These are phyloP conservation scores for Yamadazyma scolyti DNA, from an alignment of 805 yeast species.

Conservation along the genomic window DNA sequence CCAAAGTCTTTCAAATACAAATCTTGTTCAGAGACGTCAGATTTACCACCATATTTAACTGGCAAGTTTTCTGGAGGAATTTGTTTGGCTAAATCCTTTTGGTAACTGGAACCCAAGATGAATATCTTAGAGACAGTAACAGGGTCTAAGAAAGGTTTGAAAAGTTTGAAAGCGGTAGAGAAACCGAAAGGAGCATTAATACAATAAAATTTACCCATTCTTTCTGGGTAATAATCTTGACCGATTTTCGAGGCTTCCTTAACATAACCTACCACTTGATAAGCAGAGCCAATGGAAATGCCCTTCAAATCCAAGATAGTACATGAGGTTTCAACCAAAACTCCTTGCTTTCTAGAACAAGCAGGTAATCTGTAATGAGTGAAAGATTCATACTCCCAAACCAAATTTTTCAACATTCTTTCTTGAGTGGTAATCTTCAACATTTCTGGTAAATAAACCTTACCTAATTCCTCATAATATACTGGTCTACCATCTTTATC, in stretches of 20 bases:
- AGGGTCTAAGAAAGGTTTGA: conserved; percentile 94
- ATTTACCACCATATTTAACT: conserved; percentile 80
- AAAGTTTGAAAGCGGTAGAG: conserved; percentile 84
- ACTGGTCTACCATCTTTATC: conserved; percentile 97
- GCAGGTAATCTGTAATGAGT: conserved; percentile 85
- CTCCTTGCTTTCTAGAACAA: conserved; percentile 77
- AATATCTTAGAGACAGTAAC: conserved; percentile 94
- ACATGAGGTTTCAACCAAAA: conserved; percentile 90
- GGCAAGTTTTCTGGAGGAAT: conserved; percentile 94
- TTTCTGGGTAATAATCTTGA: conserved; percentile 96
- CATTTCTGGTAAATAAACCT: conserved; percentile 87
- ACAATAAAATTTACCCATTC: conserved; percentile 96
- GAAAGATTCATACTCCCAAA: conserved; percentile 96
- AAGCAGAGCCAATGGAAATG: conserved; percentile 78
- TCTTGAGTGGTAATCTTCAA: conserved; percentile 91
- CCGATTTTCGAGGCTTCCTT: conserved; percentile 92
- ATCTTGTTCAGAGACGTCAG: conserved; percentile 70
- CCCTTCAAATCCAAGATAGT: conserved; percentile 95
- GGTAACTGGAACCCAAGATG: conserved; percentile 76
- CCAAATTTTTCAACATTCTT: conserved; percentile 91
- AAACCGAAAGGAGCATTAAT: conserved; percentile 98
- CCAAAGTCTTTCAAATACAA: conserved; percentile 87
- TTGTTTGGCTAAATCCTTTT: conserved; percentile 82
- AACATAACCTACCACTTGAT: conserved; percentile 82
- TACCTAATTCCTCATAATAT: conserved; percentile 89